Evolutionary conservation across 495 filamentous ascomycete species (phyloP).

Genomic region (Diplogelasinospora grovesii): DNA sequence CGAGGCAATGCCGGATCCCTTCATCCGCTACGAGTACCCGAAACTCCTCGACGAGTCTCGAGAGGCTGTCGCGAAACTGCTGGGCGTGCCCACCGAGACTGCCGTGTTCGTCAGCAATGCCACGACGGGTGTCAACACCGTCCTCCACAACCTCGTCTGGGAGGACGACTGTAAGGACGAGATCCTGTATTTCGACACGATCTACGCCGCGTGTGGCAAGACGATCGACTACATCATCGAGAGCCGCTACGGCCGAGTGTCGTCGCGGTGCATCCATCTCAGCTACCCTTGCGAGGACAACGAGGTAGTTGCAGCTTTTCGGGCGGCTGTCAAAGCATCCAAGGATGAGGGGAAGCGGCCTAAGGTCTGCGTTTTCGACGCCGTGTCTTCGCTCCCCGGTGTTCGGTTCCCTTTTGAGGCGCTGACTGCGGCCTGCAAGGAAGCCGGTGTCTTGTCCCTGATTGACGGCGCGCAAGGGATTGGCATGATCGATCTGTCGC

Average conservation of each 20-base stretch:
- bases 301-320: constrained; percentile 49
- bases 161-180: constrained; percentile 46
- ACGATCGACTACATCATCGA: constrained; percentile 64
- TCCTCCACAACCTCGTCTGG: constrained; percentile 65
- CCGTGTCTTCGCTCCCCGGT: constrained; percentile 67
- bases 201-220: constrained; percentile 72
- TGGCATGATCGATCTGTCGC: constrained; percentile 65
- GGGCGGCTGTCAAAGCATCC: constrained; percentile 37
- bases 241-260: constrained; percentile 27
- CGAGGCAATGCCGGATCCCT: constrained; percentile 65
- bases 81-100: constrained; percentile 55
- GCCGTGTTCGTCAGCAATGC: constrained; percentile 78
- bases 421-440: constrained; percentile 55
- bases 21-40: constrained; percentile 59
- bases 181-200: constrained; percentile 62
- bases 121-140: constrained; percentile 71
- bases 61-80: constrained; percentile 51
- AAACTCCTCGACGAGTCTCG: constrained; percentile 57
- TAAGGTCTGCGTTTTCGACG: constrained; percentile 69
- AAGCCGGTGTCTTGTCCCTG: constrained; percentile 52
- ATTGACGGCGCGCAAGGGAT: constrained; percentile 82
- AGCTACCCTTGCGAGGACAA: constrained; percentile 55
- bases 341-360: constrained; percentile 38
- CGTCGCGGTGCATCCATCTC: constrained; percentile 30
- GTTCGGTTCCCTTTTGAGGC: constrained; percentile 70